Percentiles rank a stretch among this genome's conserved stretches.
Evolutionary conservation across 345 rosid species (phyloP).

Genomic region (Eucalyptus melliodora): DNA sequence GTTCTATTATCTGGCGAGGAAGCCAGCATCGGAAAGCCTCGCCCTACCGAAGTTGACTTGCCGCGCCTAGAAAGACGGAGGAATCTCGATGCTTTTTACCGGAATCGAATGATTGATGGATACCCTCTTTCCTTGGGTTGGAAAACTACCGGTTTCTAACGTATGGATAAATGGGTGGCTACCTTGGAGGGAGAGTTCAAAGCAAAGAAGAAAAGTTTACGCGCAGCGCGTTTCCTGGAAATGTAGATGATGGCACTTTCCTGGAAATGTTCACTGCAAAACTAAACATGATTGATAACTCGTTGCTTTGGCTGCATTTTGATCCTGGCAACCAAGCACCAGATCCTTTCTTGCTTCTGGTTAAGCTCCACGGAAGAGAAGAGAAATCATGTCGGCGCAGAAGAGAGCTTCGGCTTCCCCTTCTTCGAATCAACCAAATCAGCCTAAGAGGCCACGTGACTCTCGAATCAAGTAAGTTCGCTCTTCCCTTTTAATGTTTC

Average conservation of each 20-base stretch:
- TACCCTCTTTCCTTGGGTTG: neutral
- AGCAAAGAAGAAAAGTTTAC: neutral
- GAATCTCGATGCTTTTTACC: neutral
- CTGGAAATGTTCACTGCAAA: neutral
- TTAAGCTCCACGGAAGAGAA: neutral
- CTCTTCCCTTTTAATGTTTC: neutral
- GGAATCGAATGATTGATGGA: neutral
- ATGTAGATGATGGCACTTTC: too few species aligned
- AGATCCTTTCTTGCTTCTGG: neutral
- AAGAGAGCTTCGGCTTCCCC: neutral
- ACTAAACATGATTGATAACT: neutral
- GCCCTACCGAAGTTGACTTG: neutral
- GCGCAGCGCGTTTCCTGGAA: neutral
- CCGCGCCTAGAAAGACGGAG: neutral
- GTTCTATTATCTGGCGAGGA: too few species aligned
- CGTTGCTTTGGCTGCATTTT: neutral
- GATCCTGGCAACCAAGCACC: neutral
- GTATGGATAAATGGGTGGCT: neutral
- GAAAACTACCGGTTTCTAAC: neutral
- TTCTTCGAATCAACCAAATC: neutral
- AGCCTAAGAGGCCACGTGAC: neutral
- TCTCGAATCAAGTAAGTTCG: neutral
- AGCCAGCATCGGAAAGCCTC: too few species aligned
- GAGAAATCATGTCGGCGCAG: neutral
- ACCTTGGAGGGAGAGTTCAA: neutral